Base-by-base conservation (phyloP, 768 basidiomycete genomes). In the Ephemerocybe angulata region DNA sequence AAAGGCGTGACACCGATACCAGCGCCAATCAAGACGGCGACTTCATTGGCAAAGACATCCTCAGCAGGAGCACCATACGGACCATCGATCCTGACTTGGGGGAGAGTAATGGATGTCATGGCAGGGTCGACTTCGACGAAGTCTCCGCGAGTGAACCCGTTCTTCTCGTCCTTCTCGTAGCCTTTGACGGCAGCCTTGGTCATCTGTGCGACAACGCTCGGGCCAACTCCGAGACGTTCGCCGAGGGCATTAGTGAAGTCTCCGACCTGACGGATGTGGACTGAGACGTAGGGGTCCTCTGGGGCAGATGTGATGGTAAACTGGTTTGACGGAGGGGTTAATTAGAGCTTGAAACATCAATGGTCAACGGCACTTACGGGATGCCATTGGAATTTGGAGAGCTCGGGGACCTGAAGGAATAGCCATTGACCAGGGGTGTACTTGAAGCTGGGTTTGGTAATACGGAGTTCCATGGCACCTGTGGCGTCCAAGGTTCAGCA, bases 1-100 rank as follows among this genome's bases (percentile, higher is more conserved):
- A 96, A 98, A 1, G 94, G 94, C 12, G 95, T 96, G 40, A 98
- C 92, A 72, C 93, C 94, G 60, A 98, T 97, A 73, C 94, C 94
- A 57, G 91, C 93, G 58, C 93, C 93, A 58, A 98, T 81, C 53
- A 98, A 78, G n/a, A 98, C 78, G 37, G 92, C 93, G 46, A 94
- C 91, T 67, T 94, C 88, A 56, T 80, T 82, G 28, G 82, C 79
- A 66, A 93, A 94, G 35, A 93, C 90, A 63, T 93, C 93, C 68
- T 95, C 93, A 31, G 94, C 87, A 0, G 93, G 93, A 17, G 94
- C 91, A 59, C 94, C 94, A 62, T 90, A 97, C 1, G 94, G 93
- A 12, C 94, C 94, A 62, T 95, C 93, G 59, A 95, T 86, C 50
- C 89, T 78, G 21, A 94, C 79, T 6, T 66, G 62, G 42, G 92